A percentile compares a stretch with the other conserved stretches of the same genome.
These are phyloP conservation scores for Colletotrichum kahawae DNA, from an alignment of 2,329 filamentous ascomycete species.

Conservation along the genomic window DNA sequence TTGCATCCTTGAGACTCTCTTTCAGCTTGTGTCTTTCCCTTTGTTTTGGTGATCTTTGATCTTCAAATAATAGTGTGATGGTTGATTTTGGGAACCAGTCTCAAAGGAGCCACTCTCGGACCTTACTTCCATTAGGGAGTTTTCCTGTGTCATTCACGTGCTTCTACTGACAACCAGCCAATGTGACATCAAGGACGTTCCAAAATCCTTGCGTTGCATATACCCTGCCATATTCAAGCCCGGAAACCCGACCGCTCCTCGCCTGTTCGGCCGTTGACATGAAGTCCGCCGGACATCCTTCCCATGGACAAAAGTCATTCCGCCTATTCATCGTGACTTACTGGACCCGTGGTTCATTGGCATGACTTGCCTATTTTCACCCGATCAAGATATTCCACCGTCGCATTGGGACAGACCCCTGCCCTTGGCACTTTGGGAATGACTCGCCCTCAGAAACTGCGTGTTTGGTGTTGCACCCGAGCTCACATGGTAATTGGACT, in stretches of 20 bases:
- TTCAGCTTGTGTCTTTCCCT: background rate
- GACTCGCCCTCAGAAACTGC: background rate
- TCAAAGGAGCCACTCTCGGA: background rate
- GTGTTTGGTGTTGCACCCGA: background rate
- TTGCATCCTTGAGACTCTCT: background rate
- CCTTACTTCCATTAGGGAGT: background rate
- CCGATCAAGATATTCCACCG: background rate
- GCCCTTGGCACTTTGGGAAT: background rate
- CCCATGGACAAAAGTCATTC: background rate
- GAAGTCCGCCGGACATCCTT: background rate
- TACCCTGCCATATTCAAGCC: background rate
- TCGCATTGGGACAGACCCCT: background rate
- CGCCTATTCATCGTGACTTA: background rate
- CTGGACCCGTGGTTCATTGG: background rate
- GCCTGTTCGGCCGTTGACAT: background rate
- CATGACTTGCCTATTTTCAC: background rate
- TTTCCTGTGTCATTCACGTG: background rate
- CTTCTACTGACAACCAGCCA: background rate
- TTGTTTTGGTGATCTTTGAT: background rate
- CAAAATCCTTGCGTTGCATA: background rate
- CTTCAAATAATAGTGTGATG: background rate
- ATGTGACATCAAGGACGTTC: background rate
- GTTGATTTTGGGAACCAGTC: background rate
- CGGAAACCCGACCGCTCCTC: background rate
- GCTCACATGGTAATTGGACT: background rate